phyloP scores from a whole-genome alignment of 1,284 basidiomycete genomes.

The Amylostereum areolatum region DNA sequence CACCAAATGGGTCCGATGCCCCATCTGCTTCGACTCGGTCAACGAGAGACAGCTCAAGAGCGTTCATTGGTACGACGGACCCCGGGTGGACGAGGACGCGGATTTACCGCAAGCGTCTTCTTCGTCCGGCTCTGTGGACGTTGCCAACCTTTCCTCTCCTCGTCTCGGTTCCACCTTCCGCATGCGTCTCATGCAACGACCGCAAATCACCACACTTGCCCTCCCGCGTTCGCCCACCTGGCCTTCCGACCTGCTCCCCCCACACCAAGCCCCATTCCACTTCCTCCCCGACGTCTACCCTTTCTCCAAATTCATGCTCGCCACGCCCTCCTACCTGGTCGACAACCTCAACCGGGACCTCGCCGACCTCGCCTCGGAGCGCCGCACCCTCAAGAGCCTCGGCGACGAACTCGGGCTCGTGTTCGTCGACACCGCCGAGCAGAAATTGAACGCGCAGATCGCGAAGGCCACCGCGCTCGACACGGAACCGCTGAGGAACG shows the following conservation, averaged over 20 bases:
- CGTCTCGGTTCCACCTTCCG: conserved; percentile 54
- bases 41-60: conserved; percentile 89
- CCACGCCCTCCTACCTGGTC: conserved; percentile 81
- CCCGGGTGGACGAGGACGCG: conserved; percentile 29
- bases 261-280: conserved; percentile 90
- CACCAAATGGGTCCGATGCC: conserved; percentile 83
- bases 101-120: conserved; percentile 33
- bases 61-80: conserved; percentile 77
- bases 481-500: conserved; percentile 48
- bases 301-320: conserved; percentile 95
- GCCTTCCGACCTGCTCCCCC: conserved; percentile 89
- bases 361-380: conserved; percentile 66
- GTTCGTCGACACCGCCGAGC: conserved; percentile 79
- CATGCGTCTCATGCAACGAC: conserved; percentile 90
- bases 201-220: conserved; percentile 93
- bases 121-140: conserved; percentile 35
- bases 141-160: conserved; percentile 31
- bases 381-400: conserved; percentile 53
- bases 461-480: conserved; percentile 73
- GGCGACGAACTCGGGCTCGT: conserved; percentile 73
- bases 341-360: conserved; percentile 72
- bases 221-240: conserved; percentile 88
- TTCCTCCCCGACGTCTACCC: conserved; percentile 90
- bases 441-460: conserved; percentile 73
- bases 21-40: conserved; percentile 94